Evolutionary conservation across 2,329 filamentous ascomycete genomes (phyloP).

Genomic region (Cladosporium sp.): DNA sequence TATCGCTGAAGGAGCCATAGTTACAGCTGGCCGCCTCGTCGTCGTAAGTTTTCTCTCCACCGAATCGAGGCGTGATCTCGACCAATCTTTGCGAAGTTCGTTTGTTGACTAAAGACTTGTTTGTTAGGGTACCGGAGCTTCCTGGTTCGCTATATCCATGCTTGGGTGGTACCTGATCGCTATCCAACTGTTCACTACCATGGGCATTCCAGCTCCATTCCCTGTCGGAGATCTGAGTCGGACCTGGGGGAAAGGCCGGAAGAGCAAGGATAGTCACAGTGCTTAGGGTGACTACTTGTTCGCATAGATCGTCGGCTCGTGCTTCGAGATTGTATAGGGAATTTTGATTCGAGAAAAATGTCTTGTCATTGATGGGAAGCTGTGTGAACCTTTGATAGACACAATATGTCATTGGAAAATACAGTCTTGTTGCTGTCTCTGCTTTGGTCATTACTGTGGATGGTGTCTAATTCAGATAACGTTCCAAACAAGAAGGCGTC

Average conservation of each 20-base stretch:
- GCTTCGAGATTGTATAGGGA: not conserved
- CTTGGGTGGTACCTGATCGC: constrained; percentile 25
- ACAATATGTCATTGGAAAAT: not conserved
- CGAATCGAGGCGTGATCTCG: not conserved
- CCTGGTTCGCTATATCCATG: constrained; percentile 24
- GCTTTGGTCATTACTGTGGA: not conserved
- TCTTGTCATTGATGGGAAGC: not conserved
- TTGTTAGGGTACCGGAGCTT: constrained; percentile 23
- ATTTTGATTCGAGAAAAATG: not conserved
- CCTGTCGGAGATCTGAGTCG: constrained; percentile 26
- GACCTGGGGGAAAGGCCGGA: constrained; percentile 10
- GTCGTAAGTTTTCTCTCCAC: constrained; percentile 7
- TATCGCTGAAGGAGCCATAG: not conserved
- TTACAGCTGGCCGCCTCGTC: constrained; percentile 6
- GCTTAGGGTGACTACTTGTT: not conserved
- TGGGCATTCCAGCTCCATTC: constrained; percentile 23
- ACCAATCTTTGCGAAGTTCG: not conserved
- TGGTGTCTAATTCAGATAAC: not conserved
- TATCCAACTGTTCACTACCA: constrained; percentile 20
- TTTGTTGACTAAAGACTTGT: not conserved
- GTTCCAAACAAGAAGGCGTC: not conserved
- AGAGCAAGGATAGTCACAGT: not conserved
- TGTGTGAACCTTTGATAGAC: not conserved
- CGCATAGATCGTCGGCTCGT: not conserved
- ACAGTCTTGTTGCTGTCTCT: not conserved